Percentiles rank a stretch among this genome's conserved stretches.
These are phyloP conservation scores for Oenanthe javanica DNA, from an alignment of 140 eudicot species.

Conservation along the genomic window DNA sequence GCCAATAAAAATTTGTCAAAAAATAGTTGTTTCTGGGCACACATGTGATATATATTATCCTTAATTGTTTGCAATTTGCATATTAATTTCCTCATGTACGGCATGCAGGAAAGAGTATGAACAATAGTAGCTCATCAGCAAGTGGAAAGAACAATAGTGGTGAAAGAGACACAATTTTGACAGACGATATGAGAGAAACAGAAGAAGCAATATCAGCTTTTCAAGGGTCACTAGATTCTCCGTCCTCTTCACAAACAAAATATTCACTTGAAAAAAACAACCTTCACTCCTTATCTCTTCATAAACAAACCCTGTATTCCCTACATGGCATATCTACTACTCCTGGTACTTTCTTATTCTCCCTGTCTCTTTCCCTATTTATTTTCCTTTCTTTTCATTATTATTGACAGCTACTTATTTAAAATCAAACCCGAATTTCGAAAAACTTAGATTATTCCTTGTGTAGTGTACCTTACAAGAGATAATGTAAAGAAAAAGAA, in stretches of 20 bases:
- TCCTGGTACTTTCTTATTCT: slow-evolving; percentile 5
- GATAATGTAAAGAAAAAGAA: background rate
- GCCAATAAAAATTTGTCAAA: no score
- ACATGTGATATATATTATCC: no score
- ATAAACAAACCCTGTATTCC: slow-evolving; percentile 14
- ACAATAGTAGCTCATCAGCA: no score
- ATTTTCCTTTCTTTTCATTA: background rate
- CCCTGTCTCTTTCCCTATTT: background rate
- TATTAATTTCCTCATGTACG: background rate
- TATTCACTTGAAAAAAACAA: background rate
- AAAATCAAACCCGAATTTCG: background rate
- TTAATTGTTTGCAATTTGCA: no score
- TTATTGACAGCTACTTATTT: no score
- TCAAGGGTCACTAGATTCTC: slow-evolving; percentile 5
- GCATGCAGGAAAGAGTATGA: slow-evolving; percentile 1
- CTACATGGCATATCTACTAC: slow-evolving; percentile 2
- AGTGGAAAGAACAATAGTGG: no score
- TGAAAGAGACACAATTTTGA: slow-evolving; percentile 1
- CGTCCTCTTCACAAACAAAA: slow-evolving; percentile 6
- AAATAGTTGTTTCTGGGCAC: no score
- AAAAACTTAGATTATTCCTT: background rate
- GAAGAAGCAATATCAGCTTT: slow-evolving; percentile 11
- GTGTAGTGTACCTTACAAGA: background rate
- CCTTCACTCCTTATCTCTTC: background rate
- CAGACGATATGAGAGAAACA: slow-evolving; percentile 11